Evolutionary conservation across 2,329 filamentous ascomycete genomes (phyloP).

Genomic region (Helicocarpus griseus): DNA sequence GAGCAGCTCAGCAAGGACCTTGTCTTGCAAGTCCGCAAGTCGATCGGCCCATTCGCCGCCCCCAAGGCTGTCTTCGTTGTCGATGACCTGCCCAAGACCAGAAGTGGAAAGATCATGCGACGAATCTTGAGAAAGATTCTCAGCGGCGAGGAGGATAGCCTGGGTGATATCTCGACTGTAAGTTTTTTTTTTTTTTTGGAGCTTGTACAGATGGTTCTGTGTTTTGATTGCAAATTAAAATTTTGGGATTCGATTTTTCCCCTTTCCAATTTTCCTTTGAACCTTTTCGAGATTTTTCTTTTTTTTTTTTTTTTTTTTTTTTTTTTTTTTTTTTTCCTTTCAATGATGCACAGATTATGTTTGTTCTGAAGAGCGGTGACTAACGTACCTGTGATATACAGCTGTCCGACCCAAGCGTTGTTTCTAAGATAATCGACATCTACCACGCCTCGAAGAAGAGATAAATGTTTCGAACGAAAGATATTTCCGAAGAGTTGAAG

Average conservation of each 20-base stretch:
- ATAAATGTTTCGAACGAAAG: slow-evolving; percentile 14
- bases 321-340: slow-evolving; percentile 6
- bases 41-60: slow-evolving; percentile 92
- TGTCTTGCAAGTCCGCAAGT: slow-evolving; percentile 88
- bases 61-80: slow-evolving; percentile 90
- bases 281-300: too few species aligned
- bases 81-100: slow-evolving; percentile 90
- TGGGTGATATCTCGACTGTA: slow-evolving; percentile 88
- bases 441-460: slow-evolving; percentile 51
- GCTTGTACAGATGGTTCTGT: not conserved
- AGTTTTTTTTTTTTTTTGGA: slow-evolving; percentile 27
- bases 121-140: slow-evolving; percentile 95
- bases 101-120: slow-evolving; percentile 98
- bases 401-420: slow-evolving; percentile 82
- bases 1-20: slow-evolving; percentile 89
- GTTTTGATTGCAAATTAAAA: not conserved
- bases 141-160: slow-evolving; percentile 90
- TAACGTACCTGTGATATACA: slow-evolving; percentile 26
- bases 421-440: slow-evolving; percentile 76
- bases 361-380: too few species aligned
- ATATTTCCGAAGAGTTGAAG: not conserved
- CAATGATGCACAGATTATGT: not conserved
- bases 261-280: too few species aligned
- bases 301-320: not conserved
- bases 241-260: not conserved